A percentile compares a stretch with the other conserved stretches of the same genome.
Evolutionary conservation across 208 protist genomes (phyloP).

Genomic region (Trichomonas tenax): DNA sequence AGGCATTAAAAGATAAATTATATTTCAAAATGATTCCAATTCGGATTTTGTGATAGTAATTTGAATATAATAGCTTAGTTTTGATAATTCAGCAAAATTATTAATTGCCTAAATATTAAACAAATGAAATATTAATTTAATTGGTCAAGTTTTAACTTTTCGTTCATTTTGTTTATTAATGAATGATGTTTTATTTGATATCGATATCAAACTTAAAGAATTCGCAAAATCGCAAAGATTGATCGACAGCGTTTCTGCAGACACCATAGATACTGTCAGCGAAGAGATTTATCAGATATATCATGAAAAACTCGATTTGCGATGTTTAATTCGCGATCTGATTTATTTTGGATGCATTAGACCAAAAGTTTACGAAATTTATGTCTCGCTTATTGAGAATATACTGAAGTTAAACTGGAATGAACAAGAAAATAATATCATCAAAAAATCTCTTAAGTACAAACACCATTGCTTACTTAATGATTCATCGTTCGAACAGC

Average conservation of each 20-base stretch:
- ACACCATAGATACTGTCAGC: background rate
- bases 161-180: too few relatives aligned
- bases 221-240: background rate
- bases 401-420: background rate
- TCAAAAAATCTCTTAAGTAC: background rate
- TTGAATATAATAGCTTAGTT: too few relatives aligned
- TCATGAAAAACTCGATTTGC: background rate
- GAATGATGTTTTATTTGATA: background rate
- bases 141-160: too few relatives aligned
- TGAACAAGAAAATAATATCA: background rate
- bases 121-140: too few relatives aligned
- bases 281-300: background rate
- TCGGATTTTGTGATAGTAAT: too few relatives aligned
- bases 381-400: background rate
- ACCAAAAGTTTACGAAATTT: background rate
- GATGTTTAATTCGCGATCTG: background rate
- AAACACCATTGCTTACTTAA: background rate
- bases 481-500: background rate
- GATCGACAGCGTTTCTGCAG: background rate
- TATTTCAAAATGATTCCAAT: too few relatives aligned
- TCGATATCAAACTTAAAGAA: background rate
- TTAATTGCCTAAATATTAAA: too few relatives aligned
- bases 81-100: too few relatives aligned
- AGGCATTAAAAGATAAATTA: too few relatives aligned
- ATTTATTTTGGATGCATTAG: background rate